Conservation (phyloP, 805 yeast genomes). For the Ogataea nonfermentans region DNA sequence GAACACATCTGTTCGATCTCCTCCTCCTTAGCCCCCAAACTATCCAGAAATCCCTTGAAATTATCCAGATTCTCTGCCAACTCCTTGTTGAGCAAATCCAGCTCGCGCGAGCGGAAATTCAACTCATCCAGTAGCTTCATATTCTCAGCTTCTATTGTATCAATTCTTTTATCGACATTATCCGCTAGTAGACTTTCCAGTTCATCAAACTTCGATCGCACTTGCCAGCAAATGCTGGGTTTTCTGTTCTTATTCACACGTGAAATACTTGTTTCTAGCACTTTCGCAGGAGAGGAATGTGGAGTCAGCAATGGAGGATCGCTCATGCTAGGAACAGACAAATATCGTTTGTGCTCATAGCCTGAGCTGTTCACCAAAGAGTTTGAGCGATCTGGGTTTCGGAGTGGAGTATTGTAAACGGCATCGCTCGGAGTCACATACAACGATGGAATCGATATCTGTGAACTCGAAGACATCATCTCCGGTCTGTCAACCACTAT, state of each 20-base stretch:
- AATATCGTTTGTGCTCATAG: conserved; percentile 11
- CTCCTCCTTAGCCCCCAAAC: conserved; percentile 31
- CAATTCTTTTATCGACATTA: conserved; percentile 24
- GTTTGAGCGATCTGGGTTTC: conserved; percentile 6
- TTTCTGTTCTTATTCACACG: conserved; percentile 1
- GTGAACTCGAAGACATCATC: conserved; percentile 8
- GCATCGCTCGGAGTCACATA: conserved; percentile 5
- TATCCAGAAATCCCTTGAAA: conserved; percentile 30
- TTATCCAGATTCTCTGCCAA: conserved; percentile 27
- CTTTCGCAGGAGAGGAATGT: conserved; percentile 6
- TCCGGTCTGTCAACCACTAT: conserved; percentile 11
- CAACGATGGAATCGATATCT: conserved; percentile 14
- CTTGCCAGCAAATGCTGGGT: conserved; percentile 26
- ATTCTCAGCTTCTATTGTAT: conserved; percentile 31
- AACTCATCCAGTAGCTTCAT: conserved; percentile 29
- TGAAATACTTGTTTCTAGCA: conserved; percentile 11
- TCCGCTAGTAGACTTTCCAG: conserved; percentile 27
- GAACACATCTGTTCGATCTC: conserved; percentile 22
- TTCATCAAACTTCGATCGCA: conserved; percentile 28
- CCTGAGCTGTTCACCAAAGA: conserved; percentile 10
- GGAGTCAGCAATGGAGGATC: conserved; percentile 4
- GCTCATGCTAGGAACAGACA: conserved; percentile 11
- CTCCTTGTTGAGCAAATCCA: conserved; percentile 29
- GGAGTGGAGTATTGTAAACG: not conserved
- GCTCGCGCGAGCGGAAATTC: conserved; percentile 25